Conservation (phyloP, 805 yeast species). For the Ogataea glucozyma region DNA sequence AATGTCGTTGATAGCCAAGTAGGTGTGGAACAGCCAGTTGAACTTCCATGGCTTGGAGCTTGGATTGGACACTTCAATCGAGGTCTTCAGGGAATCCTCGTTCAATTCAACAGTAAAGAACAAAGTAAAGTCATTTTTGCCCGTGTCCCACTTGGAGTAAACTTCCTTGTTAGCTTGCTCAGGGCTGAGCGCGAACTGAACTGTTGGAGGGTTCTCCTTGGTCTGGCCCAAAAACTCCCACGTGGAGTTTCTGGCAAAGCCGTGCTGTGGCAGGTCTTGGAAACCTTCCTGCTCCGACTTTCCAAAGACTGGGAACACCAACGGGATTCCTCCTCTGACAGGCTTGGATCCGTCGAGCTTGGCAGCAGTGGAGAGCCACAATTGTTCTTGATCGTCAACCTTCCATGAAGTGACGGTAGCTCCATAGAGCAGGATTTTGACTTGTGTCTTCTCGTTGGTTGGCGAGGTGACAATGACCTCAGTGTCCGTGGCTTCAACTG, state of each 20-base stretch:
- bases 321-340: conserved; percentile 95
- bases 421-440: conserved; percentile 78
- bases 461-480: conserved; percentile 63
- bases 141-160: conserved; percentile 54
- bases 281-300: conserved; percentile 62
- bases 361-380: conserved; percentile 81
- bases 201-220: conserved; percentile 66
- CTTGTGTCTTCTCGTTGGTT: conserved; percentile 50
- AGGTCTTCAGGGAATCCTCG: conserved; percentile 59
- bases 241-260: conserved; percentile 84
- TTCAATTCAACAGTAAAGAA: conserved; percentile 66
- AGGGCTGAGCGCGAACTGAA: conserved; percentile 89
- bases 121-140: conserved; percentile 71
- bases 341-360: conserved; percentile 89
- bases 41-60: conserved; percentile 70
- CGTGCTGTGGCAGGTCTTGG: conserved; percentile 85
- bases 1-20: conserved; percentile 73
- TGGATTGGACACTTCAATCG: conserved; percentile 74
- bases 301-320: conserved; percentile 94
- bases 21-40: conserved; percentile 95
- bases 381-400: conserved; percentile 68
- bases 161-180: conserved; percentile 71
- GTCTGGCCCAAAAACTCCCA: conserved; percentile 97
- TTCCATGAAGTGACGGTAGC: conserved; percentile 89
- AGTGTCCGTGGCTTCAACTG: conserved; percentile 65